phyloP scores from a whole-genome alignment of 305 asterid species.

The Fraxinus platypoda region DNA sequence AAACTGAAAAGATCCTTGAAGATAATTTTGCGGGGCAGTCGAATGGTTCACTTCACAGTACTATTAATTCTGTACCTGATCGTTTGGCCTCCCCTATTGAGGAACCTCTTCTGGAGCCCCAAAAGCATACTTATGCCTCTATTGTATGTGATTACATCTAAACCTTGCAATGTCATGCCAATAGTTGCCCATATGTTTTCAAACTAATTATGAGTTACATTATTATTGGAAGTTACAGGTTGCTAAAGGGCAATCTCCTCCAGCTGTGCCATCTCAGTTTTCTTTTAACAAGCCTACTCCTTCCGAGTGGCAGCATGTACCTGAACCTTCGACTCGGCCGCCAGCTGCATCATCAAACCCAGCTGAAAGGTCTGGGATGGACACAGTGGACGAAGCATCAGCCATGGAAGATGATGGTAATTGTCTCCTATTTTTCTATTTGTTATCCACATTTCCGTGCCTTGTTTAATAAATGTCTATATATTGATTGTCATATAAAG shows the following conservation, averaged over 20 bases:
- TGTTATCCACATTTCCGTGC: background rate
- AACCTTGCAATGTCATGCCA: constrained; percentile 18
- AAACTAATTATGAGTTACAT: constrained; percentile 27
- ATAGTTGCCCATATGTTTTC: background rate
- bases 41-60: constrained; percentile 68
- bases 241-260: constrained; percentile 65
- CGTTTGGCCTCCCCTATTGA: constrained; percentile 59
- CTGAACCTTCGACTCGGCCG: constrained; percentile 55
- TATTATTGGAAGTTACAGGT: constrained; percentile 50
- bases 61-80: constrained; percentile 53
- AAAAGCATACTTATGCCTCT: constrained; percentile 96
- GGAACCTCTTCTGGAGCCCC: constrained; percentile 72
- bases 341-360: constrained; percentile 41
- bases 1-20: constrained; percentile 60
- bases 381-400: constrained; percentile 60
- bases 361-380: constrained; percentile 58
- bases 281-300: constrained; percentile 43
- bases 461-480: background rate
- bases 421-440: constrained; percentile 15
- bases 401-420: constrained; percentile 78
- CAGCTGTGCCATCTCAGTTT: constrained; percentile 42
- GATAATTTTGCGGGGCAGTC: constrained; percentile 59
- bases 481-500: background rate
- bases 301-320: constrained; percentile 63
- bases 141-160: constrained; percentile 60